A percentile compares a stretch with the other conserved stretches of the same genome.
phyloP scores from a whole-genome alignment of 257 asterid species.

The Cordia subcordata region DNA sequence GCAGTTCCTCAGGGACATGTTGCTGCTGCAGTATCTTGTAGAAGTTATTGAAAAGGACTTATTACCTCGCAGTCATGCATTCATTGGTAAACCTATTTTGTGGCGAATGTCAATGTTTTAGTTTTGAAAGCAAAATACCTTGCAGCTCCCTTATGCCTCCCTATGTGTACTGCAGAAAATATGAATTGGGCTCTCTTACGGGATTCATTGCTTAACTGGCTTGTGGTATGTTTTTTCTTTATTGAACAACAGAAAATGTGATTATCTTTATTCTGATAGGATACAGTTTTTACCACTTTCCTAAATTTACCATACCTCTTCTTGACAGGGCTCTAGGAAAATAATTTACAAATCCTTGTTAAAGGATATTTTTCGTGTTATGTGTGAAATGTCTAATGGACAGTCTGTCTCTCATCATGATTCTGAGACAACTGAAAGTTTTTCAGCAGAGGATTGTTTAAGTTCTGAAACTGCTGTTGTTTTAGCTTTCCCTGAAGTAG shows the following conservation, averaged over 20 bases:
- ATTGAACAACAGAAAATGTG: not conserved
- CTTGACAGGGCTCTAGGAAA: constrained; percentile 84
- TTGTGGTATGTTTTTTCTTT: constrained; percentile 57
- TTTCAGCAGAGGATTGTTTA: constrained; percentile 24
- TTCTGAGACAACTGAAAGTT: constrained; percentile 20
- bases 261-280: not conserved
- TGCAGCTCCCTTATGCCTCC: not conserved
- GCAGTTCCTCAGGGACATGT: constrained; percentile 70
- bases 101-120: not conserved
- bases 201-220: constrained; percentile 66
- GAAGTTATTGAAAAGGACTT: constrained; percentile 70
- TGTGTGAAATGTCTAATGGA: constrained; percentile 33
- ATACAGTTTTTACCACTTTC: not conserved
- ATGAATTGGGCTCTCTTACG: constrained; percentile 62
- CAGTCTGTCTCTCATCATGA: constrained; percentile 30
- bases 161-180: constrained; percentile 48
- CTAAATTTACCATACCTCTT: constrained; percentile 1
- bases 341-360: constrained; percentile 53
- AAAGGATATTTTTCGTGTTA: constrained; percentile 50
- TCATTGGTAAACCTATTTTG: constrained; percentile 40
- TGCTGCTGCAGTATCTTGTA: constrained; percentile 78
- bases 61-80: constrained; percentile 51
- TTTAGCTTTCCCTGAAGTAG: constrained; percentile 62
- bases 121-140: not conserved
- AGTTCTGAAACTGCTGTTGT: constrained; percentile 28